Base-by-base conservation (phyloP, 2,329 filamentous ascomycete genomes). In the Aspergillus proliferans region DNA sequence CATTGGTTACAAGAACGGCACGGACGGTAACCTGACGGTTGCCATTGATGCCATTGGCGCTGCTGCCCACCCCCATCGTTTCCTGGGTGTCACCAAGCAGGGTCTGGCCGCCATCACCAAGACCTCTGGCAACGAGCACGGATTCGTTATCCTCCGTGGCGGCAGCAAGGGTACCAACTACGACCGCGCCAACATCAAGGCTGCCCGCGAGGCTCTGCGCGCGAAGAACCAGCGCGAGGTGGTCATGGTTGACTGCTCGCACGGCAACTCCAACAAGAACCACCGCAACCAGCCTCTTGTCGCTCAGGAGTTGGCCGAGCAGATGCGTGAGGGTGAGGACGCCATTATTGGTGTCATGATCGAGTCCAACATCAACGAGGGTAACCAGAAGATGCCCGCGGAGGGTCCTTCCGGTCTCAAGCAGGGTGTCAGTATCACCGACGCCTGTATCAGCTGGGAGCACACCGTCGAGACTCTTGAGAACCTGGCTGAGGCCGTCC, bases 1-100 rank as follows among this genome's bases (percentile, higher is more conserved):
- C 19, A 91, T 98, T 58, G 93, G 93, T 51, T 98, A 96, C 86
- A 98, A 98, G 83, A 98, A 98, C 73, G 93, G 93, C 53, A 98
- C 93, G 21, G 93, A 98, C 64, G 93, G 93, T 39, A 89, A 86
- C 60, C 76, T 98, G 49, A 84, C 83, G 24, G 91, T 97, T 18
- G 91, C 92, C 18, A 94, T 97, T 62, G 93, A 98, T 68, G 93
- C 93, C 30, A 96, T 97, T 67, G 93, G 92, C 51, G 85, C 88
- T 21, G 72, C 74, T 5, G 65, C 68, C 46, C 70, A 76, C 60
- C 73, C 73, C 8, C 93, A 98, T 72, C 92, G 96, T 77, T 98
- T 98, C 79, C 87, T 98, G 79, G 92, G 91, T 72, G 93, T 98
- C 45, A 98, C 93, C 28, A 98, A 98, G 79, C 91, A 95, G 67